These are phyloP conservation scores for Beauveria scarabaeidicola DNA, from an alignment of 2,329 filamentous ascomycete species.

Conservation along the genomic window DNA sequence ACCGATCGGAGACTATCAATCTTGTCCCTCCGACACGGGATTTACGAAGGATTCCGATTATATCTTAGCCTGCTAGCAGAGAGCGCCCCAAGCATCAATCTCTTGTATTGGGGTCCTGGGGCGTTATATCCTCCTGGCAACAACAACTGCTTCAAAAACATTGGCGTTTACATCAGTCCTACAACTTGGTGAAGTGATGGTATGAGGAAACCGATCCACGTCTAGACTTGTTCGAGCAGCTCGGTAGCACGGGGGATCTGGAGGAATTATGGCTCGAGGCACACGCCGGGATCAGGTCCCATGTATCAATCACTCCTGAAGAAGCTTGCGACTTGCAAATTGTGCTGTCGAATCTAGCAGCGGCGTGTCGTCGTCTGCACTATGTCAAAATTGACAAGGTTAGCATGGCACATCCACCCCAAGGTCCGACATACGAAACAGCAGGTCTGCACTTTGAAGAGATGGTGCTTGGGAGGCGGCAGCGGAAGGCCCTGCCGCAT, in stretches of 20 bases:
- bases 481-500: not conserved
- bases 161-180: too few relatives aligned
- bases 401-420: not conserved
- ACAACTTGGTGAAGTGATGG: too few relatives aligned
- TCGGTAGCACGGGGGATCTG: not conserved
- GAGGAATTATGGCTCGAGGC: not conserved
- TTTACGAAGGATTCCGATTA: too few relatives aligned
- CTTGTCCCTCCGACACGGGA: too few relatives aligned
- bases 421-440: not conserved
- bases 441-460: not conserved
- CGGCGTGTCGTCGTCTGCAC: not conserved
- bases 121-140: fast-evolving
- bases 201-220: too few relatives aligned
- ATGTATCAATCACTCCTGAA: not conserved
- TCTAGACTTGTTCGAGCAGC: not conserved
- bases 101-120: too few relatives aligned
- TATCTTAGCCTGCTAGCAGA: not conserved
- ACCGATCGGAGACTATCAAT: too few relatives aligned
- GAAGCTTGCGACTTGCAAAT: not conserved
- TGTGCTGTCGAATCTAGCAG: not conserved
- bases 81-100: not conserved
- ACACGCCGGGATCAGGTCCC: not conserved
- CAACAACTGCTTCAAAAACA: too few relatives aligned
- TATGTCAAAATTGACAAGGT: not conserved
- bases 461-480: not conserved